Conservation (phyloP, 176 grass and related monocot genomes). For the Musa acuminata region DNA sequence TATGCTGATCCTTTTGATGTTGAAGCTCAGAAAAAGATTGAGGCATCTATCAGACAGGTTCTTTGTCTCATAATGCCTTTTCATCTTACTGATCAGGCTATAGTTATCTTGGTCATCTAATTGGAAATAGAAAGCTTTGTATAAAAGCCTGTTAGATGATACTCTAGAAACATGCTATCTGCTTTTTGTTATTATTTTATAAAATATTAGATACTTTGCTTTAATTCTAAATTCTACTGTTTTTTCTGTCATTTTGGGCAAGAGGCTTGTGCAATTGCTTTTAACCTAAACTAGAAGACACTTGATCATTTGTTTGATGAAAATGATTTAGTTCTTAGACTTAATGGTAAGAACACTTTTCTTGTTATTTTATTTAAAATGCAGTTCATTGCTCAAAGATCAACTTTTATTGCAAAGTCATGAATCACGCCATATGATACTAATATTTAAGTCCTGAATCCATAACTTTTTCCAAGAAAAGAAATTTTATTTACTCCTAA, state of each 20-base stretch:
- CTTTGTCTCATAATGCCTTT: conserved; percentile 11
- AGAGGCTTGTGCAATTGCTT: not conserved
- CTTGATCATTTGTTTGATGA: not conserved
- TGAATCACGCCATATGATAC: too few relatives aligned
- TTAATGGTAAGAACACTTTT: not conserved
- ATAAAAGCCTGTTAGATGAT: not conserved
- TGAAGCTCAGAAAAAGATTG: conserved; percentile 95
- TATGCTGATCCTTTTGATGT: conserved; percentile 96
- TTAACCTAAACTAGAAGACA: not conserved
- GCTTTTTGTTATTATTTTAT: not conserved
- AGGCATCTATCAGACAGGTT: conserved; percentile 95
- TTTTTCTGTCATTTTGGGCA: not conserved
- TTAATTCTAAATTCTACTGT: not conserved
- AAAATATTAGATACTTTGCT: not conserved
- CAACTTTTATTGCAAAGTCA: not conserved
- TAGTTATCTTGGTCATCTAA: not conserved
- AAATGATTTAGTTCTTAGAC: not conserved
- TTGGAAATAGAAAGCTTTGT: not conserved
- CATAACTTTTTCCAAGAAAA: too few relatives aligned
- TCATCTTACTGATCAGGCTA: not conserved
- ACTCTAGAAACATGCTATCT: not conserved
- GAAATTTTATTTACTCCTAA: too few relatives aligned
- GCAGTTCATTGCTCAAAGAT: not conserved
- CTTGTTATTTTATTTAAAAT: not conserved
- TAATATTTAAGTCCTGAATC: too few relatives aligned